Conservation (phyloP, 176 grass and related monocot genomes). For the Eremochloa ophiuroides region DNA sequence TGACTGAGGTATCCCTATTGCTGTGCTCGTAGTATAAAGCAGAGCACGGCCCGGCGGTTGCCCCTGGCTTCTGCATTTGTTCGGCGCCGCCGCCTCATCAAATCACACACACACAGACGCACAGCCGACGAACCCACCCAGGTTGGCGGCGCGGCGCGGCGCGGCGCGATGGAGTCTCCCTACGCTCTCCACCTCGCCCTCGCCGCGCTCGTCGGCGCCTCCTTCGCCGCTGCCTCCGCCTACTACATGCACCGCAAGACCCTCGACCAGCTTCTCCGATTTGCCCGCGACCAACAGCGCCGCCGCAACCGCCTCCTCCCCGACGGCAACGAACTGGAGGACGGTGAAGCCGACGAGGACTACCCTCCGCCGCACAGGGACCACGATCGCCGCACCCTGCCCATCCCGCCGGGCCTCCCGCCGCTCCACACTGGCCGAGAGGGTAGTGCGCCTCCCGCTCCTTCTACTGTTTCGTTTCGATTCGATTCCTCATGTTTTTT, state of each 20-base stretch:
- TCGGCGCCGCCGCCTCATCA: not conserved
- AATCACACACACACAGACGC: not conserved
- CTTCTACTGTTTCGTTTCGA: not conserved
- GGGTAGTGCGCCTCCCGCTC: constrained; percentile 14
- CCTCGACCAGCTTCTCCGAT: constrained; percentile 69
- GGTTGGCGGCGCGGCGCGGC: not conserved
- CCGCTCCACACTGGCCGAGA: constrained; percentile 67
- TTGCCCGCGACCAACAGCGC: constrained; percentile 60
- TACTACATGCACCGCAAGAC: constrained; percentile 92
- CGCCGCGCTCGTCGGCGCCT: constrained; percentile 81
- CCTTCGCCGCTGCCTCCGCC: constrained; percentile 80
- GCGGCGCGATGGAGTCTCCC: constrained; percentile 62
- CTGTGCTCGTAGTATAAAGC: too few relatives aligned
- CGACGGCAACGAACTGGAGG: constrained; percentile 13
- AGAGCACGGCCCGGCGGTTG: too few relatives aligned
- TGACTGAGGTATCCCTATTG: too few relatives aligned
- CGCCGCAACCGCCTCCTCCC: constrained; percentile 10
- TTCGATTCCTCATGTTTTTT: not conserved
- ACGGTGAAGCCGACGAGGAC: constrained; percentile 16
- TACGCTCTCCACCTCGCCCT: constrained; percentile 77
- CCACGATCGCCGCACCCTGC: constrained; percentile 46
- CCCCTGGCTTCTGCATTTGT: too few relatives aligned
- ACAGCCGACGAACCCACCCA: not conserved
- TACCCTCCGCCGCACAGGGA: constrained; percentile 4
- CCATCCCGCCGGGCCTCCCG: constrained; percentile 66